Evolutionary conservation across 108 stramenopile genomes (phyloP).

Genomic region (Craspedostauros australis): DNA sequence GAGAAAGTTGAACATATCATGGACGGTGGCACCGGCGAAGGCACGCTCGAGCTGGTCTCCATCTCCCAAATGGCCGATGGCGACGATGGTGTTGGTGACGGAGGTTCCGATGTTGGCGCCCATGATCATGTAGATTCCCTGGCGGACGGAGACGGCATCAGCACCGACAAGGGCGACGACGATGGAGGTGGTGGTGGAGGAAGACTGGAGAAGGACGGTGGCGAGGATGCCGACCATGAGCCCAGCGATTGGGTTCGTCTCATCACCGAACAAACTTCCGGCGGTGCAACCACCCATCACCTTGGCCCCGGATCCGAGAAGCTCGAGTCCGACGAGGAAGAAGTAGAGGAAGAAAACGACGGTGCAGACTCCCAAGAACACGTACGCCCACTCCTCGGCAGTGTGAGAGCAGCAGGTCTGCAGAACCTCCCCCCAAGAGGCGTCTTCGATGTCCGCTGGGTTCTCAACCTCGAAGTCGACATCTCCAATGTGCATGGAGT

Average conservation of each 20-base stretch:
- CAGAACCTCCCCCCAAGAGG: constrained; percentile 59
- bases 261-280: constrained; percentile 47
- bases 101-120: constrained; percentile 89
- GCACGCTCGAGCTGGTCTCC: constrained; percentile 82
- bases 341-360: constrained; percentile 69
- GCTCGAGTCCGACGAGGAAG: constrained; percentile 63
- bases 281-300: constrained; percentile 60
- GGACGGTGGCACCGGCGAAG: constrained; percentile 88
- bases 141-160: constrained; percentile 35
- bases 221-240: constrained; percentile 63
- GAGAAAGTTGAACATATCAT: constrained; percentile 89
- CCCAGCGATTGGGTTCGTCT: constrained; percentile 65
- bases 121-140: constrained; percentile 78
- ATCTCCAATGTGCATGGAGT: constrained; percentile 50
- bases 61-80: constrained; percentile 84
- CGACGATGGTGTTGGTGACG: constrained; percentile 83
- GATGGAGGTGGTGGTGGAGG: constrained; percentile 75
- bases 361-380: constrained; percentile 26
- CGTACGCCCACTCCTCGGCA: constrained; percentile 34
- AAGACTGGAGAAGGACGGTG: constrained; percentile 67
- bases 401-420: constrained; percentile 51
- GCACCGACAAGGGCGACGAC: constrained; percentile 65
- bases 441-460: constrained; percentile 26
- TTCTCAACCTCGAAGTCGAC: constrained; percentile 25
- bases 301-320: constrained; percentile 57